phyloP scores from a whole-genome alignment of 805 yeast genomes.

The Nakazawaea anatomiae region DNA sequence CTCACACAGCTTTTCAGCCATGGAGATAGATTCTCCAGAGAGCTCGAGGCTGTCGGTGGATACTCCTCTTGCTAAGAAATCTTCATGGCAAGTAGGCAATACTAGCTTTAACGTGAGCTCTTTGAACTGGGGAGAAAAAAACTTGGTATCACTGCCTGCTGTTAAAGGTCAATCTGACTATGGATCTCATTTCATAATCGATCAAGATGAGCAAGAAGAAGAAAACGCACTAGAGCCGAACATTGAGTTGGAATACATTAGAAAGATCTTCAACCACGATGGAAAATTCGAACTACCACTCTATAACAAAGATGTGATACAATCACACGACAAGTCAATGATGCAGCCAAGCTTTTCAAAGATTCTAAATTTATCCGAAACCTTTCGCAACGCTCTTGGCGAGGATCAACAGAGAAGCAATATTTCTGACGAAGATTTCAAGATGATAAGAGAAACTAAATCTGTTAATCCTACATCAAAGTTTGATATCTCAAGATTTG shows the following conservation, averaged over 20 bases:
- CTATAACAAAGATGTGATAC: neutral
- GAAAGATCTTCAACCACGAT: slow-evolving; percentile 10
- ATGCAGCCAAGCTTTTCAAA: neutral
- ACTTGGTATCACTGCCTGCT: neutral
- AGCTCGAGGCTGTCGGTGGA: neutral
- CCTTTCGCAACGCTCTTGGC: slow-evolving; percentile 2
- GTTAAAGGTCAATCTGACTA: neutral
- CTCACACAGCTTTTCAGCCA: neutral
- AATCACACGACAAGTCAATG: neutral
- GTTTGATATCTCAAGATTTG: neutral
- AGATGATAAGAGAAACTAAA: neutral
- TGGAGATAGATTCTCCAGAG: neutral
- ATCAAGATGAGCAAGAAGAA: neutral
- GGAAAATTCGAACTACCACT: slow-evolving; percentile 8
- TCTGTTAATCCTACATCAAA: neutral
- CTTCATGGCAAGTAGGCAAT: neutral
- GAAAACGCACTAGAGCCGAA: slow-evolving; percentile 3
- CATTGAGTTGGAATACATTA: slow-evolving; percentile 7
- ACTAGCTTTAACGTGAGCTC: slow-evolving; percentile 6
- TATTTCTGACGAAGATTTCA: neutral
- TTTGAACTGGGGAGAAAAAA: slow-evolving; percentile 2
- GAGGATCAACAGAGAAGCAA: neutral
- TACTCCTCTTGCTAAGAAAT: slow-evolving; percentile 1
- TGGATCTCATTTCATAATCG: slow-evolving; percentile 7
- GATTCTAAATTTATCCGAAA: slow-evolving; percentile 3